Evolutionary conservation across 2,329 filamentous ascomycete genomes (phyloP), one percentile per base, ranked within the genome.

Genomic region (Rutstroemia sp.): DNA sequence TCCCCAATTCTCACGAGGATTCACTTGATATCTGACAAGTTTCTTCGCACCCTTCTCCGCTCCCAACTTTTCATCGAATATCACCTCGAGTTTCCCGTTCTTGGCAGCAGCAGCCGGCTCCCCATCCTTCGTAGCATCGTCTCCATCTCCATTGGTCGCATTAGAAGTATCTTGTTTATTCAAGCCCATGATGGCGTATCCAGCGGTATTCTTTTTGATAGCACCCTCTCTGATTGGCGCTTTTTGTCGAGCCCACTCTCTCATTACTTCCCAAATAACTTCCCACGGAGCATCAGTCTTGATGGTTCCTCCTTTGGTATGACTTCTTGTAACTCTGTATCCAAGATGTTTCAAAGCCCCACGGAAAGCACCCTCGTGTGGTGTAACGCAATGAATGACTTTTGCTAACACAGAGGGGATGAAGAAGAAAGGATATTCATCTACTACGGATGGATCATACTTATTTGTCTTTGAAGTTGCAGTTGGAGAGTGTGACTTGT

Each of bases 251-350:
- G 88, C 82, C 90, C 91, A 99, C 72, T 96, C 91, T 25, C 89
- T 81, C 83, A 97, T 94, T 27, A 97, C 77, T 69, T 95, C 88
- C 92, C 94, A 97, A 49, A 99, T 81, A 0, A 90, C 85, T 4
- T 77, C 77, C 91, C 91, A 99, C 0, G 92, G 89, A 14, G 94
- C 94, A 71, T 97, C 85, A 0, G 94, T 97, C 75, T 95, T 95
- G 72, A 97, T 85, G 66, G 89, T 94, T 25, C 92, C 92, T 0
- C 90, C 81, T 63, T 91, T 90, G 65, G 90, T 90, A 71, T 99
- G 94, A 64, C 89, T 95, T 66, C 92, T 83, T 0, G 89, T 89
- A 3, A 88, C 88, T 47, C 81, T 79, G 69, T 95, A 97, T 6
- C 92, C 94, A 1, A 95, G 77, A 58, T 87, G 81, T 21, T 84